Evolutionary conservation across 148 eudicot species (phyloP).

Genomic region (Rhododendron simsii): DNA sequence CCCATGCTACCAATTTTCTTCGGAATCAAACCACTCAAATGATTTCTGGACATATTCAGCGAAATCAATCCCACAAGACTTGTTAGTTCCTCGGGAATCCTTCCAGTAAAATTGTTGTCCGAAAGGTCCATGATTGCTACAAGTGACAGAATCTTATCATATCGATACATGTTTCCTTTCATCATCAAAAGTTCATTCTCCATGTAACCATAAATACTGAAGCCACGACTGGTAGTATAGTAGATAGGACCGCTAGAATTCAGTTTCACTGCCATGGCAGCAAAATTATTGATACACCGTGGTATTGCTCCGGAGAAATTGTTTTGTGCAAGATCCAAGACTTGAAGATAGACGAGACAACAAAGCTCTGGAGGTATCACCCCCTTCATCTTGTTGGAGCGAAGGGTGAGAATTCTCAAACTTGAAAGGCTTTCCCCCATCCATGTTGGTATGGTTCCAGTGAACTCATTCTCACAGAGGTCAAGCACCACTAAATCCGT

Average conservation of each 20-base stretch:
- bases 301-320: background rate
- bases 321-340: slow-evolving; percentile 10
- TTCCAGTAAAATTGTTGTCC: background rate
- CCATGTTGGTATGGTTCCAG: slow-evolving; percentile 19
- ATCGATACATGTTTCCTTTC: slow-evolving; percentile 3
- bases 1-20: background rate
- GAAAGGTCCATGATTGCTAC: slow-evolving; percentile 21
- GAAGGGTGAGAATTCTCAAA: background rate
- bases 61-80: background rate
- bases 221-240: background rate
- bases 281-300: slow-evolving; percentile 5
- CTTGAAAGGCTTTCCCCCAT: background rate
- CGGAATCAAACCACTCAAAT: background rate
- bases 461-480: slow-evolving; percentile 10
- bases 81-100: background rate
- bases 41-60: background rate
- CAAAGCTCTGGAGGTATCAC: background rate
- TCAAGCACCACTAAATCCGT: background rate
- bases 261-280: slow-evolving; percentile 3
- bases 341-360: slow-evolving; percentile 3
- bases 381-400: background rate
- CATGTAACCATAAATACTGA: background rate
- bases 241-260: background rate
- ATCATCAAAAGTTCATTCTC: background rate
- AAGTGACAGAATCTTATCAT: slow-evolving; percentile 4